Base-by-base conservation (phyloP, 805 yeast genomes). In the Yueomyces sinensis region DNA sequence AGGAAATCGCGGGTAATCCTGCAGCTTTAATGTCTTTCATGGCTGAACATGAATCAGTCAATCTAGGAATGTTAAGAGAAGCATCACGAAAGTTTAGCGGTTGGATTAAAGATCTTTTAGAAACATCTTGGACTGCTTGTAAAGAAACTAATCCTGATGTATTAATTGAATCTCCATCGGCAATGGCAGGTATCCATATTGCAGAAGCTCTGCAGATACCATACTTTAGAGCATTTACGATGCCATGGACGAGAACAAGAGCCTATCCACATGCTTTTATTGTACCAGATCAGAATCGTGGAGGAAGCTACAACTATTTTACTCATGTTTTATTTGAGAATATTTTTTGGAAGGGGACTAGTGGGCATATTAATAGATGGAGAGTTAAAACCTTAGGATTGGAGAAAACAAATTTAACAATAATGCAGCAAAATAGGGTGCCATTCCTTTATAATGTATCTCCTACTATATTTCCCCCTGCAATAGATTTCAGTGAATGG, bases 201-300 rank as follows among this genome's bases (percentile, higher is more conserved):
- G 95, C 97, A 3, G 97, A 89, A 54, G 94, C 93, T 1, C 58
- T 89, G 38, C 72, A 75, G 16, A 80, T 89, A 37, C 94, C 97
- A 0, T 89, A 89, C 52, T 81, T 82, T 62, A 66, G 96, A 47
- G 96, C 96, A 0, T 89, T 89, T 52, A 89, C 97, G 0, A 89
- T 89, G 97, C 97, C 97, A 0, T 89, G 97, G 97, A 83, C 96
- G 0, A 62, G 94, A 40, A 87, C 97, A 1, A 67, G 94, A 44
- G 94, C 95, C 0, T 89, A 89, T 52, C 96, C 96, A 1, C 96
- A 89, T 63, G 96, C 97, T 0, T 86, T 89, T 43, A 74, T 87
- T 52, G 94, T 83, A 6, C 95, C 97, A 0, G 95, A 86, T 40
- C 93, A 82, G 56, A 83, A 80, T 50, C 70, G 80, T 53, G 95